Evolutionary conservation across 108 stramenopile genomes (phyloP), one percentile per base, ranked within the genome.

Genomic region (Fistulifera pelliculosa): DNA sequence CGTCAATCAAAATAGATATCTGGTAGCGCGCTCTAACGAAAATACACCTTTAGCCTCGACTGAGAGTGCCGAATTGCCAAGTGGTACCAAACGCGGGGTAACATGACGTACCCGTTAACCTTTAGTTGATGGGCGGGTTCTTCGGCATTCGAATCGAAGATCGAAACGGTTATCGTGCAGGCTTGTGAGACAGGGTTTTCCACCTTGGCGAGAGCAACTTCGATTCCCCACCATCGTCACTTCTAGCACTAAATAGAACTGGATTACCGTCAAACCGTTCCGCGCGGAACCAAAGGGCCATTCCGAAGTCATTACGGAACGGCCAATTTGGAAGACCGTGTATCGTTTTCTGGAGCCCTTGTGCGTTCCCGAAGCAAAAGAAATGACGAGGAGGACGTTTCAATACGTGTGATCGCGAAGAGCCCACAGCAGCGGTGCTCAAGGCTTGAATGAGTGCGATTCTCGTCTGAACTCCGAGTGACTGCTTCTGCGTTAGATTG

Each of bases 41-140:
- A 82, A 83, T 0, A 81, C 71, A 28, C 74, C 79, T 51, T 71
- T 39, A 80, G 45, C 22, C 76, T 38, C n/a, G 83, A 75, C 38
- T 76, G 58, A 2, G 78, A 83, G 54, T 85, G 69, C 13, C 87
- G 76, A 16, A 85, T 64, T 7, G 81, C 80, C 6, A 89, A 56
- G 56, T 89, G 87, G 57, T 85, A 89, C 87, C 87, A 89, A 10
- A 83, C 77, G 21, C 72, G 52, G 7, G 83, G 81, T 23, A 80
- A 69, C 13, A 89, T 49, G 15, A 82, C 77, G 41, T 79, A 85
- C 7, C 75, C 76, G 12, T 60, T 49, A 3, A 88, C 71, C 24
- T 69, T 68, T 27, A 82, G 52, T 53, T 64, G 49, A 27, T 65
- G 49, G 5, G 50, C 55, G 25, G 41, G 28, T 61, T 54, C 42